phyloP scores from a whole-genome alignment of 495 filamentous ascomycete genomes.

The Annulohypoxylon bovei region DNA sequence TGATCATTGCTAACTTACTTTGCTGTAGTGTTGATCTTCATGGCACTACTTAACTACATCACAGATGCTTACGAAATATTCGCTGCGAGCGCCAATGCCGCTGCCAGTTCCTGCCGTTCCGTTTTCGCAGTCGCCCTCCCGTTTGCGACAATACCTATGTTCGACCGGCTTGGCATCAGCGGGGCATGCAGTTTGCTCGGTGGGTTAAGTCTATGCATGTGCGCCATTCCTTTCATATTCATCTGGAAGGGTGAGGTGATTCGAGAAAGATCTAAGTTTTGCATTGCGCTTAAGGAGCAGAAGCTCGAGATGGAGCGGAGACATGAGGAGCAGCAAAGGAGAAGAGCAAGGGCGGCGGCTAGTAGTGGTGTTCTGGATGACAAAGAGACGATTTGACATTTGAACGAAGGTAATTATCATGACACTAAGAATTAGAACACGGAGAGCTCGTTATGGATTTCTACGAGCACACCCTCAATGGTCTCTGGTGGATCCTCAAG shows the following conservation, averaged over 20 bases:
- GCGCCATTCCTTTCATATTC: slow-evolving; percentile 53
- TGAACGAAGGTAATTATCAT: not conserved
- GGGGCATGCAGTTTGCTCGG: slow-evolving; percentile 53
- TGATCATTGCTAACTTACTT: not conserved
- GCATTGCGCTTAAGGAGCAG: slow-evolving; percentile 48
- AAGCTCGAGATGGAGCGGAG: slow-evolving; percentile 51
- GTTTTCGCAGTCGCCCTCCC: slow-evolving; percentile 71
- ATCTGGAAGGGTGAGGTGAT: slow-evolving; percentile 55
- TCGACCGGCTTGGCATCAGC: slow-evolving; percentile 48
- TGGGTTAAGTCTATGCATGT: slow-evolving; percentile 52
- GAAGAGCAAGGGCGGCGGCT: slow-evolving; percentile 2
- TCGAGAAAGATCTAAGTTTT: slow-evolving; percentile 49
- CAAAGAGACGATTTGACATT: slow-evolving; percentile 27
- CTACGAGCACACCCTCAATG: not conserved
- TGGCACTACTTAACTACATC: slow-evolving; percentile 73
- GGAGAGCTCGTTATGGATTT: not conserved
- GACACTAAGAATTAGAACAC: not conserved
- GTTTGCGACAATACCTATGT: slow-evolving; percentile 55
- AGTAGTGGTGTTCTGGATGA: not conserved
- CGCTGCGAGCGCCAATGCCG: slow-evolving; percentile 75
- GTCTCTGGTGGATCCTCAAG: not conserved
- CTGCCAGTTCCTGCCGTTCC: slow-evolving; percentile 66
- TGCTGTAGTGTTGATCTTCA: slow-evolving; percentile 63
- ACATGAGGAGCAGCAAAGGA: slow-evolving; percentile 44
- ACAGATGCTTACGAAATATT: slow-evolving; percentile 81